Evolutionary conservation across 2,329 filamentous ascomycete genomes (phyloP).

Genomic region (Botryosphaeria agaves): DNA sequence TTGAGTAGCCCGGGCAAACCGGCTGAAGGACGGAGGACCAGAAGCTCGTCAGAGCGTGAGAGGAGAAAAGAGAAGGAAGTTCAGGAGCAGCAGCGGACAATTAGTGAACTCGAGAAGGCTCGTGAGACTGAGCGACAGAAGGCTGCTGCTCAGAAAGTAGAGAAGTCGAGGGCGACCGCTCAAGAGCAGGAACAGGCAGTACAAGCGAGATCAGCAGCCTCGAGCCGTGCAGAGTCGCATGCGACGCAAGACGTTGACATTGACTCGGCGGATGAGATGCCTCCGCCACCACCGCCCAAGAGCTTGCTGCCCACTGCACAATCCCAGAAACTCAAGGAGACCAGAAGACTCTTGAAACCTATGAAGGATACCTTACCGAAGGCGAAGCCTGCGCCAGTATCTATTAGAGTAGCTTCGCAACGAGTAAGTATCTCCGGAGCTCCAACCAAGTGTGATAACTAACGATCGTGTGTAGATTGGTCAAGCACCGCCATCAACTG

Average conservation of each 20-base stretch:
- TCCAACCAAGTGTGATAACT: conserved; percentile 8
- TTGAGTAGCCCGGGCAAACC: background rate
- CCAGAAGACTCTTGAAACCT: conserved; percentile 44
- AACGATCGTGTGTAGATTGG: conserved; percentile 2
- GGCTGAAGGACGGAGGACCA: conserved; percentile 28
- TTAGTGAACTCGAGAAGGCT: conserved; percentile 48
- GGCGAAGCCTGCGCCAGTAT: conserved; percentile 49
- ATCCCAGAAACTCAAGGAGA: conserved; percentile 32
- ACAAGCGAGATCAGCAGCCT: conserved; percentile 7
- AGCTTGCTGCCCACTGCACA: conserved; percentile 29
- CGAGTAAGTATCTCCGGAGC: conserved; percentile 11
- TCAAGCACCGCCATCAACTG: conserved; percentile 42
- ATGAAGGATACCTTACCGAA: conserved; percentile 41
- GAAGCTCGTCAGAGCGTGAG: conserved; percentile 42
- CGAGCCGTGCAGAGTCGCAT: conserved; percentile 5
- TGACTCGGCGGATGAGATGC: conserved; percentile 33
- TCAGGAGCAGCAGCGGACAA: conserved; percentile 44
- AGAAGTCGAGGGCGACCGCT: conserved; percentile 18
- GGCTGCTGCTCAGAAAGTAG: conserved; percentile 36
- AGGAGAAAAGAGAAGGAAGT: conserved; percentile 39
- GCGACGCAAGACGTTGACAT: conserved; percentile 16
- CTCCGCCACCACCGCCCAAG: conserved; percentile 43
- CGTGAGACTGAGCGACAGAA: conserved; percentile 56
- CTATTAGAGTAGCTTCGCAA: conserved; percentile 45
- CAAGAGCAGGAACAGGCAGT: conserved; percentile 12